Base-by-base conservation (phyloP, 2,329 filamentous ascomycete species). In the Cladosporium sp. region DNA sequence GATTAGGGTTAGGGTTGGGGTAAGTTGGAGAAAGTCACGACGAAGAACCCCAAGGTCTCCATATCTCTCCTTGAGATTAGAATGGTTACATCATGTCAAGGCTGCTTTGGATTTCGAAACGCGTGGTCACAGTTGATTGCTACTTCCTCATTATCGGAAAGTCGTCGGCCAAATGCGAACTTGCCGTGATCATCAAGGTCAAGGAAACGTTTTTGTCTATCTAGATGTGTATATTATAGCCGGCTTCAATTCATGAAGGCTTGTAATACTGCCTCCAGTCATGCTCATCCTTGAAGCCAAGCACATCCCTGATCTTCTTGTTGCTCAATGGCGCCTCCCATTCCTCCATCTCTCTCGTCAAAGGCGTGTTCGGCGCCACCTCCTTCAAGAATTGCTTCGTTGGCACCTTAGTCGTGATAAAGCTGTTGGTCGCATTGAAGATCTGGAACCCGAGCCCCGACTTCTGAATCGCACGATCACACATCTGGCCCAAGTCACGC, bases 341-440 rank as follows among this genome's bases (percentile, higher is more conserved):
- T 53, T 78, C 74, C 0, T 67, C 80, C 76, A 84, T 75, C 54
- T 81, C 74, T 46, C 79, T 68, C 22, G 74, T 80, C 41, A 85
- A 70, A 1, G 72, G 70, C 11, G 74, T 76, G 16, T 73, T 68
- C 0, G 80, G 79, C 50, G 72, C 76, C 9, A 67, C 67, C 59
- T 75, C 70, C 59, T 74, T 68, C 50, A 84, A 59, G 54, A 83
- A 80, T 53, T 78, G 71, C 41, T 67, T 68, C 0, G 79, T 82
- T 0, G 77, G 75, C 18, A 71, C 64, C 8, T 70, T 73, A 3
- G 77, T 77, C 0, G 81, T 84, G 45, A 83, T 83, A 2, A 73
- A 78, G 59, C 82, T 75, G 60, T 85, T 85, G 0, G 80, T 82
- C 1, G 80, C 81, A 61, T 85, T 85, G 66, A 84, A 85, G 0